phyloP scores from a whole-genome alignment of 495 filamentous ascomycete genomes.

The Evansstolkia leycettana region DNA sequence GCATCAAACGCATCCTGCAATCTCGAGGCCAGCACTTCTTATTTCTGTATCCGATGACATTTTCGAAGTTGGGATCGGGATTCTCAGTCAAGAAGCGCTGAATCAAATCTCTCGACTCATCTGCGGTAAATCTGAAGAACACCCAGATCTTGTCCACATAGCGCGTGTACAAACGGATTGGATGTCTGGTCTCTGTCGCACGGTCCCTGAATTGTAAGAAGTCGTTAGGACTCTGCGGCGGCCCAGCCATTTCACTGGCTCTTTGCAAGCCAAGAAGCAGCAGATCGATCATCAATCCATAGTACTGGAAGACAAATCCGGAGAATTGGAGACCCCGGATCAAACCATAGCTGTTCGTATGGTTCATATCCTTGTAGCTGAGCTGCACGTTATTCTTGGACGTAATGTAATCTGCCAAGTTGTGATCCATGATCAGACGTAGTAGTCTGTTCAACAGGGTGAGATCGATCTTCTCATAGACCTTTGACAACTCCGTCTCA shows the following conservation, averaged over 20 bases:
- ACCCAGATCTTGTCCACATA: conserved; percentile 99
- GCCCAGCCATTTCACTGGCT: conserved; percentile 92
- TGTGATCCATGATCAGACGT: conserved; percentile 98
- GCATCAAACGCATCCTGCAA: conserved; percentile 95
- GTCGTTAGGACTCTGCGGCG: conserved; percentile 93
- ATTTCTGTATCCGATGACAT: conserved; percentile 97
- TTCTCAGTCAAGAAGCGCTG: conserved; percentile 97
- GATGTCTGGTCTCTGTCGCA: conserved; percentile 81
- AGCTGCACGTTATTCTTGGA: conserved; percentile 99
- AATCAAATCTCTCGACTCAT: conserved; percentile 91
- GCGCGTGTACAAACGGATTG: conserved; percentile 90
- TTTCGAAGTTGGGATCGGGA: conserved; percentile 98
- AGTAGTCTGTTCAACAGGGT: conserved; percentile 88
- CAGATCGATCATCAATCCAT: conserved; percentile 90
- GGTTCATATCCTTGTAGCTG: conserved; percentile 99
- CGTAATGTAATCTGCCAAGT: conserved; percentile 97
- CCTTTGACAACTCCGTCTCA: conserved; percentile 94
- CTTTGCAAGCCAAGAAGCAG: conserved; percentile 86
- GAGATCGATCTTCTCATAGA: conserved; percentile 98
- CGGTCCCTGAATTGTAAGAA: conserved; percentile 95
- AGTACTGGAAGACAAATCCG: conserved; percentile 98
- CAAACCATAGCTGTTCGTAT: conserved; percentile 97
- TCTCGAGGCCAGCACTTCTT: conserved; percentile 99
- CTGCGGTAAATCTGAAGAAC: conserved; percentile 83
- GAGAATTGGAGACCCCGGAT: conserved; percentile 97